Evolutionary conservation across 148 eudicot genomes (phyloP), one percentile per base, ranked within the genome.

Genomic region (Agrostemma githago): DNA sequence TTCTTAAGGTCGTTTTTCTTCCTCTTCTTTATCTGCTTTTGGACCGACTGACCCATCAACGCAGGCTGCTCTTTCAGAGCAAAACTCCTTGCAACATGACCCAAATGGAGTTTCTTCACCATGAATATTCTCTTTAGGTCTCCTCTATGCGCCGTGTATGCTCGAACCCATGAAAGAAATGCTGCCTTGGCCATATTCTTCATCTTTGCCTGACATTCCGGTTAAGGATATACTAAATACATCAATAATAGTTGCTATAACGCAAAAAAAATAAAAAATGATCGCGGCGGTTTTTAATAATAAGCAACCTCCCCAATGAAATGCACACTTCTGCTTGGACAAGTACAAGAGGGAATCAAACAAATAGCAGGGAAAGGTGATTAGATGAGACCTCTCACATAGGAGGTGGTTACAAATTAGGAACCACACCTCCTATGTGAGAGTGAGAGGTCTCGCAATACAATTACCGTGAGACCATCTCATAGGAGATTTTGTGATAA

Each of bases 61-160:
- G 97, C 84, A 1, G 98, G 98, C 66, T 92, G 96, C 43, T 92
- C 93, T 77, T 84, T 90, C 77, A 92, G 78, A 2, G 90, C 97
- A 82, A 90, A 95, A 81, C 97, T 95, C 80, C 83, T 88, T 0
- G 97, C 93, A 57, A 92, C 98, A 59, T 95, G 97, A 61, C 97
- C 93, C 82, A 95, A 68, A 72, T 89, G 97, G 78, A 92, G 96
- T 74, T 91, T 91, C 81, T 87, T 88, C 86, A 88, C 92, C 90
- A 79, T 87, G 78, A 96, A 96, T 57, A 96, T 90, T 81, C 85
- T 75, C 78, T 89, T 96, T 17, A 96, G 88, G 57, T 92, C 99
- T 40, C 96, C 96, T 66, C 90, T 88, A 80, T 92, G 99, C 40
- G 96, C 96, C 39, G 92, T 89, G 82, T 96, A 96, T 61, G 97